These are phyloP conservation scores for Metarhizium guizhouense DNA, from an alignment of 2,329 filamentous ascomycete species.

Conservation along the genomic window DNA sequence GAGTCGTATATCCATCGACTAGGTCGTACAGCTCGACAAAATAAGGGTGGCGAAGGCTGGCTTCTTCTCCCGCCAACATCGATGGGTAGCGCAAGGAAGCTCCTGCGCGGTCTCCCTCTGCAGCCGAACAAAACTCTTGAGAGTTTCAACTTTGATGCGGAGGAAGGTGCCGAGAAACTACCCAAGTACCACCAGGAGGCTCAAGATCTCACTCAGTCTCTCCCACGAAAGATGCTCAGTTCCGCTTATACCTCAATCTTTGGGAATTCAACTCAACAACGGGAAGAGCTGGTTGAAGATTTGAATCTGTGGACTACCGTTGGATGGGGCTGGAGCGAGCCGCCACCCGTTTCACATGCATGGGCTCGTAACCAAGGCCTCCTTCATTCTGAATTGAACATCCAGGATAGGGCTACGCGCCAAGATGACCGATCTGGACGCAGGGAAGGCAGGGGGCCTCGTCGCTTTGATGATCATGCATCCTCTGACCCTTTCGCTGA, in stretches of 20 bases:
- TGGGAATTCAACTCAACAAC: slow-evolving; percentile 36
- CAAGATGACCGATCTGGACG: slow-evolving; percentile 2
- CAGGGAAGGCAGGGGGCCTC: slow-evolving; percentile 7
- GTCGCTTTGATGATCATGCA: slow-evolving; percentile 9
- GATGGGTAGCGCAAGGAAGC: slow-evolving; percentile 32
- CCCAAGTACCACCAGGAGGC: slow-evolving; percentile 36
- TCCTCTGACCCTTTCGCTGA: slow-evolving; percentile 17
- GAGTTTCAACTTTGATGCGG: slow-evolving; percentile 43
- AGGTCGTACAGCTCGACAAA: slow-evolving; percentile 67
- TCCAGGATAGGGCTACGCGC: slow-evolving; percentile 11
- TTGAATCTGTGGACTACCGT: slow-evolving; percentile 44
- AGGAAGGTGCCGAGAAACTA: slow-evolving; percentile 39
- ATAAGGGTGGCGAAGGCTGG: slow-evolving; percentile 64
- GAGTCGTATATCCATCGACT: slow-evolving; percentile 72
- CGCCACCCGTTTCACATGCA: slow-evolving; percentile 28
- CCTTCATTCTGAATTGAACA: slow-evolving; percentile 23
- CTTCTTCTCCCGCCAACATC: slow-evolving; percentile 53
- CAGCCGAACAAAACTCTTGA: slow-evolving; percentile 43
- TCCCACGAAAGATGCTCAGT: slow-evolving; percentile 25
- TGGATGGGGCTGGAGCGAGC: slow-evolving; percentile 42
- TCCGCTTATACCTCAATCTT: slow-evolving; percentile 49
- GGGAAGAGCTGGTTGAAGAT: slow-evolving; percentile 31
- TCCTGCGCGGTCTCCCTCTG: slow-evolving; percentile 53
- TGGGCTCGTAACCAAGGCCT: slow-evolving; percentile 26
- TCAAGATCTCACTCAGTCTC: slow-evolving; percentile 29